Percentiles rank a stretch among this genome's conserved stretches.
phyloP scores from a whole-genome alignment of 805 yeast genomes.

The Lipomyces lipofer region DNA sequence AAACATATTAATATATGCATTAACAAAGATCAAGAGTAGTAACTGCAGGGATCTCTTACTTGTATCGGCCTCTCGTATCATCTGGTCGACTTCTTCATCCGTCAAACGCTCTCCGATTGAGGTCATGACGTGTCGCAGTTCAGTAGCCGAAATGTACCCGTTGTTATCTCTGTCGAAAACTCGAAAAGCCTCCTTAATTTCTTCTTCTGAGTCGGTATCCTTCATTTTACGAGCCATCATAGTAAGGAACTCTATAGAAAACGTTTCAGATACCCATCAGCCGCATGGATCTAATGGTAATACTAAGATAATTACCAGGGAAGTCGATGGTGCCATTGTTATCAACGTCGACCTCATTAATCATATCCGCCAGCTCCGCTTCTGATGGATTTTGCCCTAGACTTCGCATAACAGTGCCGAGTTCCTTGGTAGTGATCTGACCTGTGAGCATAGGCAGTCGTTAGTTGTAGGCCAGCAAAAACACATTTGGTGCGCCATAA shows the following conservation, averaged over 20 bases:
- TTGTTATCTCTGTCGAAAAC: slow-evolving; percentile 94
- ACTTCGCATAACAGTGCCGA: slow-evolving; percentile 99
- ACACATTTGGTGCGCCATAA: not conserved
- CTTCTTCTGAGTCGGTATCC: slow-evolving; percentile 96
- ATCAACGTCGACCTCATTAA: slow-evolving; percentile 95
- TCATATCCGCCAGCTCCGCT: slow-evolving; percentile 92
- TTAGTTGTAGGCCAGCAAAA: too few relatives aligned
- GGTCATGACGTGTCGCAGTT: slow-evolving; percentile 92
- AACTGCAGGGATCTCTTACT: slow-evolving; percentile 42
- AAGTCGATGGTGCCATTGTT: slow-evolving; percentile 88
- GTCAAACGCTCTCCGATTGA: slow-evolving; percentile 96
- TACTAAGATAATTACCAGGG: slow-evolving; percentile 43
- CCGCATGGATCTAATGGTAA: too few relatives aligned
- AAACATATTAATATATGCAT: slow-evolving; percentile 8
- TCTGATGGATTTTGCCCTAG: slow-evolving; percentile 96
- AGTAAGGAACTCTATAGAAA: slow-evolving; percentile 63
- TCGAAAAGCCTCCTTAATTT: slow-evolving; percentile 94
- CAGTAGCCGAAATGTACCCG: slow-evolving; percentile 95
- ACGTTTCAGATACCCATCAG: too few relatives aligned
- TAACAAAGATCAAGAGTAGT: not conserved
- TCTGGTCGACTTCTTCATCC: slow-evolving; percentile 95
- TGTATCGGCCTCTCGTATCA: slow-evolving; percentile 93
- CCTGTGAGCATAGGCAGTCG: too few relatives aligned
- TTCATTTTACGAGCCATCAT: slow-evolving; percentile 92
- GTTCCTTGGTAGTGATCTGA: slow-evolving; percentile 89